A percentile compares a stretch with the other conserved stretches of the same genome.
Evolutionary conservation across 2,329 filamentous ascomycete species (phyloP).

Genomic region (Dactylellina haptotyla): DNA sequence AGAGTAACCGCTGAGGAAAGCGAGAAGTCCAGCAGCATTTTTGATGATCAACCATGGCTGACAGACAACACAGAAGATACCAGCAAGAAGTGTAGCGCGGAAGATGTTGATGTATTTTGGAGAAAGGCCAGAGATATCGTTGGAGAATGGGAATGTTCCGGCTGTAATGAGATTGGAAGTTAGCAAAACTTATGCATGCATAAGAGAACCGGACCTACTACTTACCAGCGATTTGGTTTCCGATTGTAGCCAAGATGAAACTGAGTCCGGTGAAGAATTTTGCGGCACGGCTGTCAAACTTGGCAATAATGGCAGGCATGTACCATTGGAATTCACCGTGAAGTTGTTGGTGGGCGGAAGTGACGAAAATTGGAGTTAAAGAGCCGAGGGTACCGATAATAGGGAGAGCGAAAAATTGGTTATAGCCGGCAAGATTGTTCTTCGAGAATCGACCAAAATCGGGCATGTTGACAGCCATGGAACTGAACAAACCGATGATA

Average conservation of each 20-base stretch:
- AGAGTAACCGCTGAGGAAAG: slow-evolving; percentile 61
- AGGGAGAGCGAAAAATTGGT: slow-evolving; percentile 65
- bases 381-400: slow-evolving; percentile 65
- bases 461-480: slow-evolving; percentile 66
- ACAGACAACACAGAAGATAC: slow-evolving; percentile 63
- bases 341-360: slow-evolving; percentile 63
- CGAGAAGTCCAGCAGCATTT: slow-evolving; percentile 62
- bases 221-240: slow-evolving; percentile 63
- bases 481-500: slow-evolving; percentile 66
- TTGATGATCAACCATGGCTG: slow-evolving; percentile 64
- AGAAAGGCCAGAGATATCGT: slow-evolving; percentile 67
- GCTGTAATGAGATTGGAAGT: slow-evolving; percentile 64
- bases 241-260: slow-evolving; percentile 63
- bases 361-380: slow-evolving; percentile 65
- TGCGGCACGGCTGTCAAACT: slow-evolving; percentile 63
- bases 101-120: slow-evolving; percentile 68
- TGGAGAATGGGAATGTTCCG: slow-evolving; percentile 67
- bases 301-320: slow-evolving; percentile 64
- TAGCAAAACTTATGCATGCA: too few relatives aligned
- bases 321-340: slow-evolving; percentile 66
- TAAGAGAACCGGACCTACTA: background rate
- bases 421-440: slow-evolving; percentile 62
- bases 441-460: slow-evolving; percentile 64
- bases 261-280: slow-evolving; percentile 62
- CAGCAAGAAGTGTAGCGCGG: slow-evolving; percentile 64